A percentile compares a stretch with the other conserved stretches of the same genome.
phyloP scores from a whole-genome alignment of 2,329 filamentous ascomycete species.

The Leptodontidium sp. region DNA sequence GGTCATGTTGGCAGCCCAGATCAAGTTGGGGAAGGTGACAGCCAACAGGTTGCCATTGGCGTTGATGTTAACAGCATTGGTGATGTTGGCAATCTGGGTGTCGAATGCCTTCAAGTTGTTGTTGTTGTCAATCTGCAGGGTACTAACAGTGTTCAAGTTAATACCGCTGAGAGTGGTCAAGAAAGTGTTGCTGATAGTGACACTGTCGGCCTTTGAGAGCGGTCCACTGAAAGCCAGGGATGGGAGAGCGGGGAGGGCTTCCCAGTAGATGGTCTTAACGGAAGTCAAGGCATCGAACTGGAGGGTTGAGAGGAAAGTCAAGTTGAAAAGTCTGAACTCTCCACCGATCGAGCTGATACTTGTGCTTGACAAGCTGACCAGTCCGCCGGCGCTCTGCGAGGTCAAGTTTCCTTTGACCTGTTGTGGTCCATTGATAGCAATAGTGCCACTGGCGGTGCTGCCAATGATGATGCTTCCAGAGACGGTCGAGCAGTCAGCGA shows the following conservation, averaged over 20 bases:
- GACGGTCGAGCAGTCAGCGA: slow-evolving; percentile 44
- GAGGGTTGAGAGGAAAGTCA: slow-evolving; percentile 74
- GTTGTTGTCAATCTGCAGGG: slow-evolving; percentile 92
- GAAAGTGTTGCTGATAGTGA: slow-evolving; percentile 87
- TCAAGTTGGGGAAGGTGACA: slow-evolving; percentile 79
- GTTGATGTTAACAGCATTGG: slow-evolving; percentile 73
- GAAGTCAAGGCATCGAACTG: slow-evolving; percentile 69
- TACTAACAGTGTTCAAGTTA: slow-evolving; percentile 75
- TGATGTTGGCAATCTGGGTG: slow-evolving; percentile 81
- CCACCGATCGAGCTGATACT: slow-evolving; percentile 72
- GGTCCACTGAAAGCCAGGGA: slow-evolving; percentile 63
- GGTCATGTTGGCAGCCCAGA: slow-evolving; percentile 80
- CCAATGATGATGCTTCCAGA: slow-evolving; percentile 47
- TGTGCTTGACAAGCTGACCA: slow-evolving; percentile 69
- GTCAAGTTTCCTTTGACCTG: slow-evolving; percentile 65
- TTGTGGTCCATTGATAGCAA: slow-evolving; percentile 69
- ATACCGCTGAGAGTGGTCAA: slow-evolving; percentile 82
- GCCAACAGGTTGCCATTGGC: slow-evolving; percentile 80
- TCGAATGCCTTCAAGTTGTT: slow-evolving; percentile 76
- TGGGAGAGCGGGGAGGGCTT: slow-evolving; percentile 72
- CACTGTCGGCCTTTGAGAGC: slow-evolving; percentile 71
- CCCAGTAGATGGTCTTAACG: slow-evolving; percentile 74
- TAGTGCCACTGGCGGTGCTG: slow-evolving; percentile 39
- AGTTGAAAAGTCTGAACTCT: slow-evolving; percentile 72
- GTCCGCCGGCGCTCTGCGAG: slow-evolving; percentile 65